A percentile compares a stretch with the other conserved stretches of the same genome.
Conservation (phyloP, 345 rosid genomes). For the Rhodamnia rubescens region DNA sequence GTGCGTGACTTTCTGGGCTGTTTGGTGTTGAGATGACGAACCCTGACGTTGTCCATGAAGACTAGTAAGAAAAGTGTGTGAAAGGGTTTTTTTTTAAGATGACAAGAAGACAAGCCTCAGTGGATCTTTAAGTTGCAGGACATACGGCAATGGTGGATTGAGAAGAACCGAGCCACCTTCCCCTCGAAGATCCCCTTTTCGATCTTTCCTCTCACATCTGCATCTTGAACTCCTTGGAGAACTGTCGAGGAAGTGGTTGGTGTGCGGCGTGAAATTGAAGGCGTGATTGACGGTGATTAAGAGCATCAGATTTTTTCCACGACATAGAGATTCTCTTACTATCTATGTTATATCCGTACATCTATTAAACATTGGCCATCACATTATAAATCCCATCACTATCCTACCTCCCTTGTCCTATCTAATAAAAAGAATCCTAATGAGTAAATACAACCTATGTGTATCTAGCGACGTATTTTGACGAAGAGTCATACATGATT, state of each 20-base stretch:
- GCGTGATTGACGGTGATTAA: too few relatives aligned
- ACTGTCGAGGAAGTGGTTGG: neutral
- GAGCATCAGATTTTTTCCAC: too few relatives aligned
- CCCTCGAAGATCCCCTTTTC: neutral
- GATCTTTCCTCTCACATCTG: neutral
- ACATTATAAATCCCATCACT: too few relatives aligned
- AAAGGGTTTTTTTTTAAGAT: neutral
- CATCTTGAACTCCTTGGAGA: neutral
- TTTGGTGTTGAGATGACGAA: neutral
- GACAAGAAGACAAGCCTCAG: neutral
- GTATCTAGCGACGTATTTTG: neutral
- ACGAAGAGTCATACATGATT: neutral
- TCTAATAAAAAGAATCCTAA: too few relatives aligned
- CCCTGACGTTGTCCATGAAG: neutral
- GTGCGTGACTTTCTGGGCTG: neutral
- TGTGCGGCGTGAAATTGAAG: too few relatives aligned
- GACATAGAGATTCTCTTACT: too few relatives aligned
- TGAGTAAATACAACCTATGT: neutral
- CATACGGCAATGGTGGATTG: neutral
- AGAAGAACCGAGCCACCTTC: neutral
- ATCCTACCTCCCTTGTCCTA: too few relatives aligned
- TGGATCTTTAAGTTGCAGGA: neutral
- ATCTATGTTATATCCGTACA: too few relatives aligned
- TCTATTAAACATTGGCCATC: too few relatives aligned
- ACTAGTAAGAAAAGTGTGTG: neutral